phyloP scores from a whole-genome alignment of 2,329 filamentous ascomycete genomes.

The Fusarium bactridioides region DNA sequence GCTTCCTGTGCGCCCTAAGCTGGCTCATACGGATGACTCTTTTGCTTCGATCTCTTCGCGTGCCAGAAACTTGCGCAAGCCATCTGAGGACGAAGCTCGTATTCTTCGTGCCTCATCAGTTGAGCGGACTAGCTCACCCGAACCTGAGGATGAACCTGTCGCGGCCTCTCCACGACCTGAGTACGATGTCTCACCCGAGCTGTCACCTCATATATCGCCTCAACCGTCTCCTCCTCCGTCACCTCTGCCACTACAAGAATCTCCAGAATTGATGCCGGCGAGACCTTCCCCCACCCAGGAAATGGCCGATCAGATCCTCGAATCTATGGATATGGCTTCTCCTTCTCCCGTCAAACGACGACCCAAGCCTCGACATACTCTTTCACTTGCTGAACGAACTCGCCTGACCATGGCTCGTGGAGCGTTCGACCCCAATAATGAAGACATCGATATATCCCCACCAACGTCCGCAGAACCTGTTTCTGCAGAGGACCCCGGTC shows the following conservation, averaged over 20 bases:
- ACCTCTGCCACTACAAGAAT: constrained; percentile 11
- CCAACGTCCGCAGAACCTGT: constrained; percentile 15
- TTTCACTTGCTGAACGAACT: constrained; percentile 80
- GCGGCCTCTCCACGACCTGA: constrained; percentile 19
- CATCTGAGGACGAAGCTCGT: constrained; percentile 29
- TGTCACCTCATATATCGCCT: constrained; percentile 8
- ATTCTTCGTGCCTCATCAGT: constrained; percentile 31
- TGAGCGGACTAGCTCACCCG: constrained; percentile 28
- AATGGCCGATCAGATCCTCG: constrained; percentile 65
- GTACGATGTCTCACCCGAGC: constrained; percentile 10
- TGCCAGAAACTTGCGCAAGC: constrained; percentile 28
- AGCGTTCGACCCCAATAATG: constrained; percentile 49
- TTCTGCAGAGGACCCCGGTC: constrained; percentile 30
- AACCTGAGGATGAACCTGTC: constrained; percentile 29
- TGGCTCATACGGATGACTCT: constrained; percentile 36
- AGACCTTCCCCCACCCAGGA: constrained; percentile 50
- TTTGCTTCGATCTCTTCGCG: constrained; percentile 31
- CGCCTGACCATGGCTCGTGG: constrained; percentile 79
- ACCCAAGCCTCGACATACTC: constrained; percentile 58
- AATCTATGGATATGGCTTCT: constrained; percentile 62
- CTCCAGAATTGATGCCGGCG: constrained; percentile 16
- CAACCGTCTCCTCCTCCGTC: neutral
- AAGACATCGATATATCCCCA: constrained; percentile 40
- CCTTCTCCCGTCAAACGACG: constrained; percentile 63
- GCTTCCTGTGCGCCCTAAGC: constrained; percentile 41